Base-by-base conservation (phyloP, 2,329 filamentous ascomycete species). In the Thielaviopsis musarum region DNA sequence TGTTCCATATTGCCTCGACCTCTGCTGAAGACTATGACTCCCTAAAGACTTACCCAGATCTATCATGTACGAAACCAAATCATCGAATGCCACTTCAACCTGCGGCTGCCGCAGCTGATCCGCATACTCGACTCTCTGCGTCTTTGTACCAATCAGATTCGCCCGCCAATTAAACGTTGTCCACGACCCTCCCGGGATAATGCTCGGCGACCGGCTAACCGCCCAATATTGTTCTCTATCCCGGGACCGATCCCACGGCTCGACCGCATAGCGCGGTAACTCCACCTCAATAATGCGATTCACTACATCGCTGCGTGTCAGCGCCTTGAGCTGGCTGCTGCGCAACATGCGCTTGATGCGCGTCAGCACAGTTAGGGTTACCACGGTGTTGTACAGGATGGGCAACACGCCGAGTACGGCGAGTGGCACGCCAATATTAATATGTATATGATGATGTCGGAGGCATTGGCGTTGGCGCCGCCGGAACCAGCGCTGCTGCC, bases 201-300 rank as follows among this genome's bases (percentile, higher is more conserved):
- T 70, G 54, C 76, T 79, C 0, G 76, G 75, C 58, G 77, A 71
- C 1, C 72, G 68, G 48, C 75, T 75, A 2, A 82, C 70, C 15
- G 71, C 70, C 79, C 82, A 85, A 69, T 85, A 85, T 56, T 79
- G 73, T 0, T 73, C 68, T 13, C 77, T 73, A 57, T 79, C 69
- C 62, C 71, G 69, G 61, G 77, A 76, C 24, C 81, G 74, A 63
- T 83, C 78, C 65, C 78, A 72, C 0, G 81, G 82, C 59, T 77
- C 80, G 54, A 84, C 81, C 3, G 80, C 82, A 65, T 82, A 83
- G 1, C 82, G 76, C 3, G 82, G 82, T 45, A 85, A 72, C 65
- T 85, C 81, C 41, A 85, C 78, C 66, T 85, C 82, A 45, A 85
- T 82, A 57, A 84, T 75, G 48, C 81, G 78, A 61, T 83, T 84